Evolutionary conservation across 2,329 filamentous ascomycete species (phyloP), one percentile per base, ranked within the genome.

Genomic region (Fusarium kyushuense): DNA sequence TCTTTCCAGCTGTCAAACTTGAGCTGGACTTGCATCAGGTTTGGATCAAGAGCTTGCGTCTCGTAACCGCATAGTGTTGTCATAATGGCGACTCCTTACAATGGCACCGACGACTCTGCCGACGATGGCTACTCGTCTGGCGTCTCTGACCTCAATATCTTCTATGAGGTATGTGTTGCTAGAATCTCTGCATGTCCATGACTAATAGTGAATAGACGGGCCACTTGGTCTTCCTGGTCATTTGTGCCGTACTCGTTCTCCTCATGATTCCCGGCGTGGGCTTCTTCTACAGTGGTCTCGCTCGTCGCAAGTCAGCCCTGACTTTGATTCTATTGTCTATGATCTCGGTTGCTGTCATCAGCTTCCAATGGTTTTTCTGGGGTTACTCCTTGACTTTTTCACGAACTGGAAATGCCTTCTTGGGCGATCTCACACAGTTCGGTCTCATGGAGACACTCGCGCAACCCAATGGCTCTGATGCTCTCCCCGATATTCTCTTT

Each of bases 361-460:
- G 89, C 49, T 96, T 97, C 81, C 93, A 97, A 77, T 97, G 94
- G 93, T 97, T 96, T 84, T 95, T 97, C 84, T 97, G 93, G 93
- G 93, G 93, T 47, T 97, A 95, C 79, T 95, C 92, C 13, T 83
- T 97, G 53, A 86, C 92, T 66, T 97, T 96, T 80, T 94, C 92
- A 9, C 92, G 94, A 79, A 88, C 88, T 23, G 92, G 92, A 59
- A 91, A 90, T 71, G 84, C 84, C 68, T 97, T 89, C 82, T 90
- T 97, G 63, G 93, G 93, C 45, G 87, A 94, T 69, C 84, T 97
- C 47, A 84, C 87, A 70, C 94, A 96, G 84, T 90, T 97, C 74
- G 94, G 92, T 33, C 87, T 96, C 72, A 91, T 86, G 80, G 86
- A 92, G 77, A 92, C 94, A 11, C 83, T 97, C 25, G 94, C 82